Percentiles rank a stretch among this genome's conserved stretches.
These are phyloP conservation scores for Hypomyces rosellus DNA, from an alignment of 2,329 filamentous ascomycete species.

Conservation along the genomic window DNA sequence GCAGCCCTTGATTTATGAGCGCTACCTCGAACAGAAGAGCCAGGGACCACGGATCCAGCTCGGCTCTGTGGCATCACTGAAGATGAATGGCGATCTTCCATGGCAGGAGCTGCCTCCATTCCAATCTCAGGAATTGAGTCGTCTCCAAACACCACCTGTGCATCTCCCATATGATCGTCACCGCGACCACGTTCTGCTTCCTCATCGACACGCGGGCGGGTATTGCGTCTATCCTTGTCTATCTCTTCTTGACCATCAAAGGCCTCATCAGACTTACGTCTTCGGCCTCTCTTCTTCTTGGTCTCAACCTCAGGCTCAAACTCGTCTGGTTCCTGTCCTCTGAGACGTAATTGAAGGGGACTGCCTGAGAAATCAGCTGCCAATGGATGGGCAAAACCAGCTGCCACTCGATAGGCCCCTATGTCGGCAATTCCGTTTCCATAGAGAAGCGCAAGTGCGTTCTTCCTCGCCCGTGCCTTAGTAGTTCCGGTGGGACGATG, in stretches of 20 bases:
- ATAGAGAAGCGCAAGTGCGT: conserved; percentile 26
- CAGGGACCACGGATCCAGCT: conserved; percentile 37
- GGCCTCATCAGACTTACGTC: conserved; percentile 39
- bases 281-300: conserved; percentile 23
- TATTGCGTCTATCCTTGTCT: conserved; percentile 24
- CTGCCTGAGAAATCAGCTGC: conserved; percentile 39
- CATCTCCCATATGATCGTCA: conserved; percentile 20
- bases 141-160: conserved; percentile 28
- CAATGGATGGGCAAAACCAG: conserved; percentile 36
- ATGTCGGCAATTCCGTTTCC: conserved; percentile 30
- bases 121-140: conserved; percentile 56
- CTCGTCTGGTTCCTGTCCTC: conserved; percentile 18
- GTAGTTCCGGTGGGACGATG: conserved; percentile 22
- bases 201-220: conserved; percentile 29
- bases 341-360: conserved; percentile 29
- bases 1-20: conserved; percentile 26
- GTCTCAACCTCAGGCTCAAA: conserved; percentile 11
- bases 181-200: conserved; percentile 24
- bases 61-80: conserved; percentile 49
- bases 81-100: conserved; percentile 59
- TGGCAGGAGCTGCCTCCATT: conserved; percentile 57
- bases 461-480: conserved; percentile 33
- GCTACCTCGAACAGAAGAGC: conserved; percentile 40
- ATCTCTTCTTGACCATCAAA: conserved; percentile 32
- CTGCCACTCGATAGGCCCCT: conserved; percentile 18